phyloP scores from a whole-genome alignment of 208 protist genomes.

The Phytomonas sp. region DNA sequence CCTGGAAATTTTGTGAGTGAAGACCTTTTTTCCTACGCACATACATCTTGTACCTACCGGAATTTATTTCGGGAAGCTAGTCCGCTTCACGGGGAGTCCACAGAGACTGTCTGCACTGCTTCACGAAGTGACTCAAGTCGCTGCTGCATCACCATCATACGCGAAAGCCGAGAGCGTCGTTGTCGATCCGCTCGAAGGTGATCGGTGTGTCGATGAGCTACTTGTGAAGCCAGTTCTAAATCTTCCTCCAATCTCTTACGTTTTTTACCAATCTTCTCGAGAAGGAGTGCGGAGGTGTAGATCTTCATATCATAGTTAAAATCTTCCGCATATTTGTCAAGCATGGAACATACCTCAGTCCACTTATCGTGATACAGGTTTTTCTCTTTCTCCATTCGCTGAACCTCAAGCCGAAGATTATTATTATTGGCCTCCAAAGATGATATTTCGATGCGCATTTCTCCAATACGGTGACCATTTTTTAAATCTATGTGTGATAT shows the following conservation, averaged over 20 bases:
- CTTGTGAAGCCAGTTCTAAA: conserved; percentile 45
- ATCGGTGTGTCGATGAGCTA: conserved; percentile 51
- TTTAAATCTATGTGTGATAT: conserved; percentile 48
- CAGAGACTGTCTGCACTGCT: conserved; percentile 16
- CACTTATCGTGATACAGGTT: conserved; percentile 39
- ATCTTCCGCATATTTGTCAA: conserved; percentile 50
- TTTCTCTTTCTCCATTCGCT: conserved; percentile 49
- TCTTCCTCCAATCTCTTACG: conserved; percentile 49
- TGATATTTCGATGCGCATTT: conserved; percentile 68
- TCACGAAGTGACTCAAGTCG: conserved; percentile 47
- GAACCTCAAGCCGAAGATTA: conserved; percentile 45
- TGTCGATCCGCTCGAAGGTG: conserved; percentile 44
- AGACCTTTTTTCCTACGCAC: background rate
- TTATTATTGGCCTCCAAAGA: conserved; percentile 43
- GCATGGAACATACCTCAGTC: conserved; percentile 32
- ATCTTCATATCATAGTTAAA: conserved; percentile 28
- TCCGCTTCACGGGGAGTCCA: background rate
- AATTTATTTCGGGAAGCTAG: background rate
- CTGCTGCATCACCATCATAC: conserved; percentile 54
- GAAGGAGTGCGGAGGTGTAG: conserved; percentile 28
- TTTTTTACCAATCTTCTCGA: conserved; percentile 37
- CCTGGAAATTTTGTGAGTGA: background rate
- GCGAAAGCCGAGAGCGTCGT: conserved; percentile 52
- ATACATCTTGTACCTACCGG: background rate
- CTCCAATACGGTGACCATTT: conserved; percentile 46